Evolutionary conservation across 2,329 filamentous ascomycete genomes (phyloP).

Genomic region (Hirsutella minnesotensis): DNA sequence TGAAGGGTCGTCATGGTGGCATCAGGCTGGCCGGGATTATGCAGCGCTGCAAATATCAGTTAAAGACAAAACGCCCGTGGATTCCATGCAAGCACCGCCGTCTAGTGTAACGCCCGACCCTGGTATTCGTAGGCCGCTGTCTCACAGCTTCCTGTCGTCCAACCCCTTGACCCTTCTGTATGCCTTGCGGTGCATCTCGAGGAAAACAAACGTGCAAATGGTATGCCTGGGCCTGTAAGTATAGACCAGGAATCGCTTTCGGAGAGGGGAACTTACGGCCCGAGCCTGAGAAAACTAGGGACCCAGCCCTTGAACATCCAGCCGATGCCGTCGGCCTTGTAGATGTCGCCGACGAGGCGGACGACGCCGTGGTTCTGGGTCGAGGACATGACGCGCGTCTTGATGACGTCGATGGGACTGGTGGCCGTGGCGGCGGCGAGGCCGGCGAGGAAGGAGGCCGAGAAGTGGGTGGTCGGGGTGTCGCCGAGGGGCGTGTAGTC

Average conservation of each 20-base stretch:
- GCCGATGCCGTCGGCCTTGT: constrained; percentile 54
- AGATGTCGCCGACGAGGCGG: constrained; percentile 53
- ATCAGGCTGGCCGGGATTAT: too few species aligned
- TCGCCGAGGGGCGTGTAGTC: constrained; percentile 55
- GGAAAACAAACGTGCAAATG: constrained; percentile 73
- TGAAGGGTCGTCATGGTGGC: too few species aligned
- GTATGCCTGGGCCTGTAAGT: constrained; percentile 47
- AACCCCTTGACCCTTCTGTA: constrained; percentile 46
- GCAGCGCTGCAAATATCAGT: too few species aligned
- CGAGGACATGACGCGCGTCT: constrained; percentile 76
- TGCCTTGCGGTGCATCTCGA: constrained; percentile 75
- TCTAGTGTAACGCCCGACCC: background rate
- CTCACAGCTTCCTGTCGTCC: constrained; percentile 9
- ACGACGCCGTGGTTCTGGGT: constrained; percentile 38
- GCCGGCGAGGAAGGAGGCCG: constrained; percentile 65
- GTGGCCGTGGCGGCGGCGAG: constrained; percentile 78
- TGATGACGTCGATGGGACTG: constrained; percentile 79
- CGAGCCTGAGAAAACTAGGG: constrained; percentile 56
- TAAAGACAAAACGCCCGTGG: background rate
- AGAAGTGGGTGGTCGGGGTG: constrained; percentile 65
- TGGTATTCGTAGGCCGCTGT: background rate
- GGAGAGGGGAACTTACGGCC: constrained; percentile 44
- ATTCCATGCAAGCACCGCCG: background rate
- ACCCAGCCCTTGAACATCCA: constrained; percentile 93
- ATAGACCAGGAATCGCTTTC: background rate